Evolutionary conservation across 2,329 filamentous ascomycete genomes (phyloP), one percentile per base, ranked within the genome.

Genomic region (Exutisphaerella laricina): DNA sequence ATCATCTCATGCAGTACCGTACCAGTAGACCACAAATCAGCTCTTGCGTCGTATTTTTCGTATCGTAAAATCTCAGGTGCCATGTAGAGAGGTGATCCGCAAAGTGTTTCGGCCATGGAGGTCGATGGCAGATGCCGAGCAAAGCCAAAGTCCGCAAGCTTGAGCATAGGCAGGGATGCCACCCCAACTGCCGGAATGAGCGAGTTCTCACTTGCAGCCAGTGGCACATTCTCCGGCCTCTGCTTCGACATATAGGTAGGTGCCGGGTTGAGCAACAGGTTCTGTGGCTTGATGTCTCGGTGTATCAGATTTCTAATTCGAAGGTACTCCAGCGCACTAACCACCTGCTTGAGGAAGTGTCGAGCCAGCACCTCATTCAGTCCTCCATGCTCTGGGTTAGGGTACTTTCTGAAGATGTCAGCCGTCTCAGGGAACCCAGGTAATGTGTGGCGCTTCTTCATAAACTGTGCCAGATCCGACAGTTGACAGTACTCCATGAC

Each of bases 401-500:
- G 90, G 60, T 98, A 97, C 65, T 94, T 95, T 59, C 82, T 78
- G 48, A 94, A 88, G 80, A 97, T 90, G 56, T 94, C 88, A 60
- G 80, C 79, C 3, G 90, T 92, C 40, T 86, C 84, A 20, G 85
- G 80, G 62, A 94, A 85, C 38, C 82, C 84, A 32, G 75, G 77
- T 33, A 96, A 78, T 60, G 82, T 85, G 48, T 90, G 82, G 48
- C 90, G 80, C 69, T 92, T 94, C 74, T 92, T 94, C 70, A 98
- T 96, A 67, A 98, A 97, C 41, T 90, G 75, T 8, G 92, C 94
- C 45, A 98, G 70, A 62, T 98, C 92, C 16, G 92, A 90, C 29
- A 98, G 77, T 62, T 94, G 88, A 69, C 92, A 97, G 68, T 94
- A 97, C 70, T 98, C 92, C 90, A 97, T 98, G 51, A 97, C 83